These are phyloP conservation scores for Raphanus sativus DNA, from an alignment of 345 rosid species.

Conservation along the genomic window DNA sequence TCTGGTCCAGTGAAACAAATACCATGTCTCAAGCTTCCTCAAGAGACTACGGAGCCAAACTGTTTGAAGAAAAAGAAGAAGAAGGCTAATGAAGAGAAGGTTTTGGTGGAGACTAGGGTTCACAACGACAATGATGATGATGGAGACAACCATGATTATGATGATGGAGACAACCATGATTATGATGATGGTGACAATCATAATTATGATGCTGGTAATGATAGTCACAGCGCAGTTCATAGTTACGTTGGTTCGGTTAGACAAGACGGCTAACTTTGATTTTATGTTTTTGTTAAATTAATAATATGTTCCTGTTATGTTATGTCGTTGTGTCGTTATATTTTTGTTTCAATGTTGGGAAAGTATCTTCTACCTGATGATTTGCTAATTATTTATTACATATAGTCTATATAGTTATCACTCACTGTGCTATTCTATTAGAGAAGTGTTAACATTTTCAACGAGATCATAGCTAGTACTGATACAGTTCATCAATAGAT, in stretches of 20 bases:
- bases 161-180: slow-evolving; percentile 4
- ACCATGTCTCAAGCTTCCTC: slow-evolving; percentile 20
- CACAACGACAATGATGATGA: slow-evolving; percentile 9
- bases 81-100: slow-evolving; percentile 27
- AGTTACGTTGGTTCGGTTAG: slow-evolving; percentile 31
- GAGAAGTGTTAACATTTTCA: background rate
- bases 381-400: slow-evolving; percentile 24
- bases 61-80: slow-evolving; percentile 15
- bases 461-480: slow-evolving; percentile 19
- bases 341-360: slow-evolving; percentile 38
- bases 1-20: slow-evolving; percentile 55
- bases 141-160: background rate
- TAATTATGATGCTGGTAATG: slow-evolving; percentile 28
- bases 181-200: slow-evolving; percentile 15
- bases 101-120: slow-evolving; percentile 35
- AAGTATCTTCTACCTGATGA: slow-evolving; percentile 55
- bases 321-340: background rate
- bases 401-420: background rate
- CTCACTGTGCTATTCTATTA: background rate
- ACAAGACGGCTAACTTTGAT: slow-evolving; percentile 30
- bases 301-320: slow-evolving; percentile 40
- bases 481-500: slow-evolving; percentile 25
- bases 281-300: slow-evolving; percentile 35
- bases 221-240: slow-evolving; percentile 35
- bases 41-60: slow-evolving; percentile 20